Conservation (phyloP, 129 eudicot species). For the Chrysanthemum lavandulifolium region DNA sequence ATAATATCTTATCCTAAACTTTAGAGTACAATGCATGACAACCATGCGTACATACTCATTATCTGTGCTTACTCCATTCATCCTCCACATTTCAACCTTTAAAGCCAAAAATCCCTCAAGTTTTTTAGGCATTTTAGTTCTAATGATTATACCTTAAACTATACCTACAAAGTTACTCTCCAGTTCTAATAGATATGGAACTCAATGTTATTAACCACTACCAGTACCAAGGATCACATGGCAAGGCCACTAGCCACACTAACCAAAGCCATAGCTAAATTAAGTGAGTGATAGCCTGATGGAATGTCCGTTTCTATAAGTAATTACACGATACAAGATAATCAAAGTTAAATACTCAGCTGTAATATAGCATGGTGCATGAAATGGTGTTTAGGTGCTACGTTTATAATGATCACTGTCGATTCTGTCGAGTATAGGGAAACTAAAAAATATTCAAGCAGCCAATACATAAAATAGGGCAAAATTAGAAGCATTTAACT, state of each 20-base stretch:
- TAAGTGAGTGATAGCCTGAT: not conserved
- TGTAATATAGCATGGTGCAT: not conserved
- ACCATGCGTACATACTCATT: not conserved
- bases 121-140: not conserved
- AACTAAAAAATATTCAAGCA: no score
- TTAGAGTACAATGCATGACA: not conserved
- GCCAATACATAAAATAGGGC: no score
- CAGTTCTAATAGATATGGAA: not conserved
- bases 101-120: not conserved
- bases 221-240: not conserved
- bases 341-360: not conserved
- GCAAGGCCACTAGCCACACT: not conserved
- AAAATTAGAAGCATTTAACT: not conserved
- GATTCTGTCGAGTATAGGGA: no score
- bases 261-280: not conserved
- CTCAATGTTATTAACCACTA: not conserved
- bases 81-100: not conserved
- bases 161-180: constrained; percentile 1
- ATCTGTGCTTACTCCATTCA: not conserved
- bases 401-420: not conserved
- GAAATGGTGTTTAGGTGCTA: not conserved
- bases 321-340: not conserved
- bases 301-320: not conserved
- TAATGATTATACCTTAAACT: not conserved
- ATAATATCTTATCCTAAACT: not conserved